Conservation (phyloP, 1,284 basidiomycete species). For the Ceratobasidium sp. region DNA sequence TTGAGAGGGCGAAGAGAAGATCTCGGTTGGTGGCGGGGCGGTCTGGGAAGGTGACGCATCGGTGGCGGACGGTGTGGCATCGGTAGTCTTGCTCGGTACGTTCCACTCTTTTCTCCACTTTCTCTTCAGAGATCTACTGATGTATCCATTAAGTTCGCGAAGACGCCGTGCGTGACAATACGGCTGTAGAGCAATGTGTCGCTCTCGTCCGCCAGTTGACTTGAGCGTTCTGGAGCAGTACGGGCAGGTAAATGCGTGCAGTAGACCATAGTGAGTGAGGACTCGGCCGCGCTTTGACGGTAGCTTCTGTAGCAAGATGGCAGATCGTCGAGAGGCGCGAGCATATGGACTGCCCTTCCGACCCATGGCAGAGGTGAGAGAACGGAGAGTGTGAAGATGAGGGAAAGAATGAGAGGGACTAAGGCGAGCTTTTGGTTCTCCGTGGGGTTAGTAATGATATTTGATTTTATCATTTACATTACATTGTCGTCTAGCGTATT, state of each 20-base stretch:
- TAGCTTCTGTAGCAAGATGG: not conserved
- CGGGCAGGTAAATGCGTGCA: conserved; percentile 11
- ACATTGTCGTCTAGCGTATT: no score
- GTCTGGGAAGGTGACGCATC: no score
- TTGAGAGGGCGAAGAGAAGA: no score
- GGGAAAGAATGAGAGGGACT: not conserved
- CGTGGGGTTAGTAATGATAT: no score
- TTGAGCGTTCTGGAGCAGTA: conserved; percentile 20
- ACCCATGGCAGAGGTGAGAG: not conserved
- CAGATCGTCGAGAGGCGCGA: conserved; percentile 10
- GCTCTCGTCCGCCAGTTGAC: not conserved
- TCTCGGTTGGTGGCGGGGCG: no score
- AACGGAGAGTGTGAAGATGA: no score
- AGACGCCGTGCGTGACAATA: conserved; percentile 10
- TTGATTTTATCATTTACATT: no score
- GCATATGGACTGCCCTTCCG: conserved; percentile 3
- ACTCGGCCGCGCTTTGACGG: not conserved
- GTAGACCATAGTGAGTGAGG: not conserved
- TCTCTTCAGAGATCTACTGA: not conserved
- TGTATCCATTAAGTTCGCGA: conserved; percentile 8
- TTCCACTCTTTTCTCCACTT: not conserved
- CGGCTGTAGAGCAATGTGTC: conserved; percentile 5
- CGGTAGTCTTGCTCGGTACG: no score
- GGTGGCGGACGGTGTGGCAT: no score
- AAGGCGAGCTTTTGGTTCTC: not conserved